phyloP scores from a whole-genome alignment of 2,329 filamentous ascomycete species.

The Drechslerella stenobrocha region DNA sequence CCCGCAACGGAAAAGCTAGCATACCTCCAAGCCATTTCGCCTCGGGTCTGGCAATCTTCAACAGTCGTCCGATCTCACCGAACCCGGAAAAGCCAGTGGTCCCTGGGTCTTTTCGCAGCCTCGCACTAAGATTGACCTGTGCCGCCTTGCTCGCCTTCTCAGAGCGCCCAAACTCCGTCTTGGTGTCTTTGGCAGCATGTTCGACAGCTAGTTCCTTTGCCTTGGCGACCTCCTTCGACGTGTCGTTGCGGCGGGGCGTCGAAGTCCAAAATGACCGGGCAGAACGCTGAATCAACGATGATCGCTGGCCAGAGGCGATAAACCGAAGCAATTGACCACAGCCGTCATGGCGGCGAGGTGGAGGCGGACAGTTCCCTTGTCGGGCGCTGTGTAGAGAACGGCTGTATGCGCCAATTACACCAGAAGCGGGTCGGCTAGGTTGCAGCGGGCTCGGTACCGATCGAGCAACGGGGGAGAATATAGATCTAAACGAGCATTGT shows the following conservation, averaged over 20 bases:
- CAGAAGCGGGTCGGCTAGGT: constrained; percentile 20
- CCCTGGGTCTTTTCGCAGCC: constrained; percentile 77
- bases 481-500: constrained; percentile 39
- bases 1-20: neutral
- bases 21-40: constrained; percentile 67
- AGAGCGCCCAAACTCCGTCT: constrained; percentile 67
- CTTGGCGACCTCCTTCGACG: constrained; percentile 19
- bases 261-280: constrained; percentile 22
- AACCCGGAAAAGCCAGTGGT: constrained; percentile 63
- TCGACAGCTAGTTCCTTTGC: constrained; percentile 14
- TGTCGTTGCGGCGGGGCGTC: constrained; percentile 10
- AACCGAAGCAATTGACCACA: constrained; percentile 19
- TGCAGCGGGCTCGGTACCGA: constrained; percentile 22
- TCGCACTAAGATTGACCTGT: constrained; percentile 84
- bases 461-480: constrained; percentile 24
- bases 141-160: constrained; percentile 85
- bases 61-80: constrained; percentile 78
- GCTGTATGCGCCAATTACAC: neutral
- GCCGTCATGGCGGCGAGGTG: neutral
- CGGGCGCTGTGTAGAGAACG: constrained; percentile 10
- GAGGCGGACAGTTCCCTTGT: neutral
- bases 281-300: constrained; percentile 8
- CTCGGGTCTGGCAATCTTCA: constrained; percentile 88
- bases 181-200: constrained; percentile 13
- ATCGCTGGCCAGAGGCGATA: constrained; percentile 14